Evolutionary conservation across 2,329 filamentous ascomycete species (phyloP).

Genomic region (Ophiocordyceps robertsii): DNA sequence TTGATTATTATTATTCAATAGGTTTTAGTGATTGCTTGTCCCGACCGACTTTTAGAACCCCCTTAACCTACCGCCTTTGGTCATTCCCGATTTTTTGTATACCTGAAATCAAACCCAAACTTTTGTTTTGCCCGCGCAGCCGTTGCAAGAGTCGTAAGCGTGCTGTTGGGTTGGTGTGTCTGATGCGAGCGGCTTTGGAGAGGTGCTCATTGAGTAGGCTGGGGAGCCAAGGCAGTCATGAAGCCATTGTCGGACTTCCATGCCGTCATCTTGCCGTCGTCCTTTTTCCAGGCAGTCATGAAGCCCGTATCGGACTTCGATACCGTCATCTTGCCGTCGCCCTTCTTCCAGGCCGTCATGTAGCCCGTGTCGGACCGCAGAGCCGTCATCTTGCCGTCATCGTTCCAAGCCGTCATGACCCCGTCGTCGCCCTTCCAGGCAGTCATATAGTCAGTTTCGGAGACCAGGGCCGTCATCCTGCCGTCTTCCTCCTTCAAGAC

Average conservation of each 20-base stretch:
- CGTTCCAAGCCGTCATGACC: constrained; percentile 5
- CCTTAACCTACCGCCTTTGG: not conserved
- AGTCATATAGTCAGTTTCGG: not conserved
- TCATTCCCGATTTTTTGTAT: not conserved
- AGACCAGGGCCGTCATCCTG: not conserved
- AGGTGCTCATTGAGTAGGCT: constrained; percentile 1
- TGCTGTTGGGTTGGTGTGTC: not conserved
- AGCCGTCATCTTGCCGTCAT: constrained; percentile 1
- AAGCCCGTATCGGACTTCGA: too few relatives aligned
- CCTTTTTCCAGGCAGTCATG: not conserved
- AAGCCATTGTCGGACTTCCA: constrained; percentile 7
- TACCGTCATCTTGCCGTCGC: too few relatives aligned
- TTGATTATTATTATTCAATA: not conserved
- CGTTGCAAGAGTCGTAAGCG: not conserved
- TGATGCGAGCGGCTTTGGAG: not conserved
- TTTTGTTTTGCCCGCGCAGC: not conserved
- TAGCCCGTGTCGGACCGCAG: not conserved
- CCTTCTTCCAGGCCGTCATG: not conserved
- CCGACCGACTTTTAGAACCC: not conserved
- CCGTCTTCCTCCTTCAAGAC: not conserved
- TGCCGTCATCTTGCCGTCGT: constrained; percentile 1
- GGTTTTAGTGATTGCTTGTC: not conserved
- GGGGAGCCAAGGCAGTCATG: constrained; percentile 2
- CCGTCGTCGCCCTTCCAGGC: constrained; percentile 5
- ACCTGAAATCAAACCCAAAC: not conserved